Evolutionary conservation across 345 rosid genomes (phyloP).

Genomic region (Sonneratia alba): DNA sequence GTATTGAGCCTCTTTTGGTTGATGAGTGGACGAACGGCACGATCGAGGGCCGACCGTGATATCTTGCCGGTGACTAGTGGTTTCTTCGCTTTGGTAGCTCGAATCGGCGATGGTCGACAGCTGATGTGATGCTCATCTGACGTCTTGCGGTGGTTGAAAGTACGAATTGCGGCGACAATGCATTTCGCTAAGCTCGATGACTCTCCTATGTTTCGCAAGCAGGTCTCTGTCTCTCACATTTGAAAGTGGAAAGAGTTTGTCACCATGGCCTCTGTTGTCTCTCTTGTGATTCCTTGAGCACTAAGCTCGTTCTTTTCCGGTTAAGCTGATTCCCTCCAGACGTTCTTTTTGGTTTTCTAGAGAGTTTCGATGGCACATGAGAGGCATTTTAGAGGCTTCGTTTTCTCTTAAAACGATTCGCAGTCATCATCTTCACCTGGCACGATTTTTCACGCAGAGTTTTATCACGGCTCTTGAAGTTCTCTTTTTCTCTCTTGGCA

Average conservation of each 20-base stretch:
- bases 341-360: not conserved
- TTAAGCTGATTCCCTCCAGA: not conserved
- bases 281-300: not conserved
- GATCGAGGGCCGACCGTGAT: slow-evolving; percentile 19
- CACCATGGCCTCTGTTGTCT: not conserved
- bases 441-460: not conserved
- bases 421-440: too few relatives aligned
- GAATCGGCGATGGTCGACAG: slow-evolving; percentile 18
- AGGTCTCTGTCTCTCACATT: slow-evolving; percentile 39
- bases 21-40: slow-evolving; percentile 1
- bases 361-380: not conserved
- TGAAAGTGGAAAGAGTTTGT: not conserved
- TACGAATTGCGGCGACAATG: slow-evolving; percentile 37
- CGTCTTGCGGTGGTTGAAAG: slow-evolving; percentile 5
- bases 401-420: not conserved
- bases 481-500: not conserved
- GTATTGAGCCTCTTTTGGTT: slow-evolving; percentile 2
- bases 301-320: not conserved
- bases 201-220: slow-evolving; percentile 99
- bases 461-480: not conserved
- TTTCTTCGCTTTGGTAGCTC: not conserved
- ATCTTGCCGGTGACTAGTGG: slow-evolving; percentile 22
- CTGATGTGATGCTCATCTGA: slow-evolving; percentile 34
- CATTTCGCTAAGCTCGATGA: slow-evolving; percentile 98
- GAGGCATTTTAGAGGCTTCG: not conserved